These are phyloP conservation scores for Tulasnella sp. DNA, from an alignment of 768 basidiomycete species.

Conservation along the genomic window DNA sequence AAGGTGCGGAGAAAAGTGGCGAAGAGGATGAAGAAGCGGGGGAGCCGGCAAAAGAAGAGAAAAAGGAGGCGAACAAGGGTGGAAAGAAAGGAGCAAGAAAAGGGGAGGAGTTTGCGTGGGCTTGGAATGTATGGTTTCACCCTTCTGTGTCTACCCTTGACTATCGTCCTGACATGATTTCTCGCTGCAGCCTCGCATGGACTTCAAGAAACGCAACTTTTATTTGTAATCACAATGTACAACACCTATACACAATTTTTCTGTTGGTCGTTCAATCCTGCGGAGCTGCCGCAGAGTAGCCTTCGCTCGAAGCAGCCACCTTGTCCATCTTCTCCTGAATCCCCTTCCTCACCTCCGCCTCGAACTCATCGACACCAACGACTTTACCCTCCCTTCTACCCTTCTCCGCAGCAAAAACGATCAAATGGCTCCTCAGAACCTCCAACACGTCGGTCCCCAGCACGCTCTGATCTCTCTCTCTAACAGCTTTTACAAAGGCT, in stretches of 20 bases:
- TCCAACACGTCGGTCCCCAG: slow-evolving; percentile 63
- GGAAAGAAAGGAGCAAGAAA: slow-evolving; percentile 36
- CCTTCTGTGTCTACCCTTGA: not conserved
- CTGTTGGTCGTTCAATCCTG: not conserved
- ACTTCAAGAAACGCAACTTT: slow-evolving; percentile 23
- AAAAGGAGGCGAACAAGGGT: slow-evolving; percentile 28
- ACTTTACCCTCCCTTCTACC: slow-evolving; percentile 66
- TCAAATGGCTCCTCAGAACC: slow-evolving; percentile 70
- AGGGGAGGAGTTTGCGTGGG: slow-evolving; percentile 79
- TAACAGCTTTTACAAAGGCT: slow-evolving; percentile 72
- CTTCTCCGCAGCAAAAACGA: slow-evolving; percentile 83
- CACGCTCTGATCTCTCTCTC: slow-evolving; percentile 54
- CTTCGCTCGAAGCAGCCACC: not conserved
- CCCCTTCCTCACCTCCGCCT: slow-evolving; percentile 33
- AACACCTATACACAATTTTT: not conserved
- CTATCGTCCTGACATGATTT: not conserved
- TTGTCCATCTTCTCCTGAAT: not conserved
- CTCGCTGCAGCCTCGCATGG: slow-evolving; percentile 3
- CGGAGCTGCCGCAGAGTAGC: not conserved
- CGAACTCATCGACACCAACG: slow-evolving; percentile 66
- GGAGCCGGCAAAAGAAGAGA: not conserved
- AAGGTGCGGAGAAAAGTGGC: slow-evolving; percentile 39
- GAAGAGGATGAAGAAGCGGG: slow-evolving; percentile 31
- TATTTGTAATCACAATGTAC: slow-evolving; percentile 14
- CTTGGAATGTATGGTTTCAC: slow-evolving; percentile 70